phyloP scores from a whole-genome alignment of 495 filamentous ascomycete species.

The Talaromyces borbonicus region DNA sequence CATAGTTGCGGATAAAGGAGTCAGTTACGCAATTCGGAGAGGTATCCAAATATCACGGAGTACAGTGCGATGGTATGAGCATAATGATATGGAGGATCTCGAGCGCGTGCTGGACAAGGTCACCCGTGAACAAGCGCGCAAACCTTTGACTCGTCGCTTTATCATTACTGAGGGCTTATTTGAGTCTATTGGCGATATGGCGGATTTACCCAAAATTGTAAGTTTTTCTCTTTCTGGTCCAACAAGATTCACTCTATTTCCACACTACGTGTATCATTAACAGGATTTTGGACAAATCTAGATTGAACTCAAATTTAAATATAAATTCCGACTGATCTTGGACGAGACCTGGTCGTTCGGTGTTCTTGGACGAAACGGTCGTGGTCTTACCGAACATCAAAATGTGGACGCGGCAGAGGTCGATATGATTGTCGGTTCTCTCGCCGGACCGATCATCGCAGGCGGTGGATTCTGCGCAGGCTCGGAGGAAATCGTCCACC shows the following conservation, averaged over 20 bases:
- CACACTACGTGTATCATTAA: too few relatives aligned
- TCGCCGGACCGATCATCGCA: slow-evolving; percentile 81
- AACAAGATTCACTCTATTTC: too few relatives aligned
- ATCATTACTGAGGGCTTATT: slow-evolving; percentile 95
- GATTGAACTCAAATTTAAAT: slow-evolving; percentile 84
- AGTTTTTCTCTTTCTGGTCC: too few relatives aligned
- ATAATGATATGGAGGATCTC: slow-evolving; percentile 92
- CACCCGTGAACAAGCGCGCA: slow-evolving; percentile 74
- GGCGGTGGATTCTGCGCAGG: slow-evolving; percentile 95
- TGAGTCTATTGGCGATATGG: slow-evolving; percentile 80
- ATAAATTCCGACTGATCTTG: slow-evolving; percentile 95
- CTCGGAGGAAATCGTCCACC: slow-evolving; percentile 78
- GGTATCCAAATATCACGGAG: slow-evolving; percentile 89
- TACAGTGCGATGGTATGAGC: slow-evolving; percentile 86
- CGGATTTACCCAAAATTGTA: slow-evolving; percentile 76
- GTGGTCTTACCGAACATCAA: slow-evolving; percentile 88
- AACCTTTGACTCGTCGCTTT: slow-evolving; percentile 84
- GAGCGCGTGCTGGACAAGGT: slow-evolving; percentile 79
- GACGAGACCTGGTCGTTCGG: slow-evolving; percentile 98
- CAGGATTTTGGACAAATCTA: too few relatives aligned
- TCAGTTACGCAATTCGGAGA: slow-evolving; percentile 89
- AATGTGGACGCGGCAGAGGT: slow-evolving; percentile 85
- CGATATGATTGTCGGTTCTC: slow-evolving; percentile 92
- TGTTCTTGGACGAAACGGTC: slow-evolving; percentile 79
- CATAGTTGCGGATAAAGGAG: slow-evolving; percentile 92